Evolutionary conservation across 148 eudicot species (phyloP).

Genomic region (Cornus suecica): DNA sequence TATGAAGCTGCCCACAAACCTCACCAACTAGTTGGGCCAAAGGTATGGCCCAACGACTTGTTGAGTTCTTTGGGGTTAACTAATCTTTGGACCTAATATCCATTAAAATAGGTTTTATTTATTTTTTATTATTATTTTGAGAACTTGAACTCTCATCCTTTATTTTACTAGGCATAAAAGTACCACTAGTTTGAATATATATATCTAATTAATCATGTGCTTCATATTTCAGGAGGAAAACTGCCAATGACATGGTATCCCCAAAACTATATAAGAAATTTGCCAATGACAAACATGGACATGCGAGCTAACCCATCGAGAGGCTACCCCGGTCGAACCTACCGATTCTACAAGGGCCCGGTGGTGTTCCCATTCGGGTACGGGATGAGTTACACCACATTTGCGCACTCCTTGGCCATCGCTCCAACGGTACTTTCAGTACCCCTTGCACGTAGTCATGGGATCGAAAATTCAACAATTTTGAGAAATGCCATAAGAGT

Average conservation of each 20-base stretch:
- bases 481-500: constrained; percentile 41
- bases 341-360: constrained; percentile 46
- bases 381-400: constrained; percentile 69
- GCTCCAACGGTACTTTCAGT: constrained; percentile 43
- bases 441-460: constrained; percentile 27
- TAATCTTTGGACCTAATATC: too few relatives aligned
- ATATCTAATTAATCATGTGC: too few relatives aligned
- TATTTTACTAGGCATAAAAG: too few relatives aligned
- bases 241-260: constrained; percentile 81
- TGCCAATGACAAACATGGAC: constrained; percentile 60
- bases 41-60: too few relatives aligned
- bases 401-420: constrained; percentile 42
- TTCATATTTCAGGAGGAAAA: constrained; percentile 47
- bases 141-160: too few relatives aligned
- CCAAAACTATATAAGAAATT: constrained; percentile 50
- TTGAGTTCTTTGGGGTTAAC: too few relatives aligned
- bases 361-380: constrained; percentile 42
- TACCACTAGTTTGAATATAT: too few relatives aligned
- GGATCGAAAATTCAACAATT: constrained; percentile 33
- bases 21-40: too few relatives aligned
- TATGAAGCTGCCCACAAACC: too few relatives aligned
- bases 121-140: too few relatives aligned
- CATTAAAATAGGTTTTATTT: too few relatives aligned
- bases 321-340: constrained; percentile 52
- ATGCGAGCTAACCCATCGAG: constrained; percentile 36